Base-by-base conservation (phyloP, 371 early-diverging fungal species). In the Apophysomyces variabilis region DNA sequence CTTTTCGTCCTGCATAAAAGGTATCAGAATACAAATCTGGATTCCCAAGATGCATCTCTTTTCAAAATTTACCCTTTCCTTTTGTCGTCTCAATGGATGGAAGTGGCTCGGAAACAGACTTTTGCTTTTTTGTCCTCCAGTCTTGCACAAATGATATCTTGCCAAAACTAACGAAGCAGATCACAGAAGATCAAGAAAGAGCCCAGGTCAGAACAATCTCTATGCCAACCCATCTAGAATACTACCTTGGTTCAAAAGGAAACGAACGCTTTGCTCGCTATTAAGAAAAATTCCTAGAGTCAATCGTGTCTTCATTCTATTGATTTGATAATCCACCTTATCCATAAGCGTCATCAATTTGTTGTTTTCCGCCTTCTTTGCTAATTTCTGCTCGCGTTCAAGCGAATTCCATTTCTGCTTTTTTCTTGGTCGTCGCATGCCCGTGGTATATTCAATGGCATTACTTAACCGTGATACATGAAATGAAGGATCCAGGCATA, bases 311-410 rank as follows among this genome's bases (percentile, higher is more conserved):
- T 9, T 14, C 18, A 6, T 39, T 46, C 4, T 5, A 46, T 38
- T 12, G 11, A 59, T 58, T n/a, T 3, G 16, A 21, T 16, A 18
- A 38, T 13, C 45, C 65, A 87, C 87, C 60, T 79, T 72, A 74
- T 87, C 88, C 85, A 85, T 86, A 64, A 86, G 64, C 64, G 86
- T 83, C 88, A 87, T 85, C 3, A 85, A 58, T 64, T 84, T 85
- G 64, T 79, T 82, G 38, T 79, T 82, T 59, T 87, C 88, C 47
- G 82, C 80, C 71, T 86, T 85, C 61, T 84, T 80, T 32, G 84
- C 86, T 38, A 84, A 68, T 59, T 86, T 85, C 56, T 85, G 85
- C 54, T 86, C 88, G 14, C 85, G 70, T 59, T 87, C 88, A 8
- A 83, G 71, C 26, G 87, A 87, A 64, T 87, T 87, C 80, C 82